A percentile compares a stretch with the other conserved stretches of the same genome.
phyloP scores from a whole-genome alignment of 805 yeast genomes.

The Wickerhamiella azymoides region DNA sequence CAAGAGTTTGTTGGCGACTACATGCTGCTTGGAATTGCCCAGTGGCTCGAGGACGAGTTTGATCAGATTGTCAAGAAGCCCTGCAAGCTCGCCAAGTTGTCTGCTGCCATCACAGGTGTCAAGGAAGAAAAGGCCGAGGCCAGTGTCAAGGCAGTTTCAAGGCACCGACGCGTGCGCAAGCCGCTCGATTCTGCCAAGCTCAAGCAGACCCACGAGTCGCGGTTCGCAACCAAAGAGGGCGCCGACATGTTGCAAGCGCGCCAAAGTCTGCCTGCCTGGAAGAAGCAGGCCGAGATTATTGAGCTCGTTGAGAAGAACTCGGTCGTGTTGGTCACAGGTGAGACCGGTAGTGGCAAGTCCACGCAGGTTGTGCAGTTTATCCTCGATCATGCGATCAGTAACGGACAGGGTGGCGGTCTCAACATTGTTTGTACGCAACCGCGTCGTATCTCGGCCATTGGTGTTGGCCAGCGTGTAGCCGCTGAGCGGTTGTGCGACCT shows the following conservation, averaged over 20 bases:
- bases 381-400: conserved; percentile 43
- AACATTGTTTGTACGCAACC: conserved; percentile 84
- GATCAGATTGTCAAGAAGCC: conserved; percentile 52
- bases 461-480: conserved; percentile 83
- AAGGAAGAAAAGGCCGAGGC: conserved; percentile 12
- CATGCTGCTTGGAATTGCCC: conserved; percentile 51
- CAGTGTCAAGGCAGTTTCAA: neutral
- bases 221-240: conserved; percentile 27
- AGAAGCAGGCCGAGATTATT: conserved; percentile 42
- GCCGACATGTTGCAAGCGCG: conserved; percentile 34
- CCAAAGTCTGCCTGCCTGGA: conserved; percentile 71
- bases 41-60: conserved; percentile 62
- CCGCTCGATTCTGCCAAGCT: conserved; percentile 25
- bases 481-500: conserved; percentile 55
- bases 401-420: conserved; percentile 33
- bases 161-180: conserved; percentile 6
- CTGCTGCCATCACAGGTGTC: conserved; percentile 22
- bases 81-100: conserved; percentile 42
- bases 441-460: conserved; percentile 87
- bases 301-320: conserved; percentile 41
- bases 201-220: conserved; percentile 25
- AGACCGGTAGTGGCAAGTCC: conserved; percentile 95
- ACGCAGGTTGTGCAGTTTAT: conserved; percentile 89
- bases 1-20: conserved; percentile 47
- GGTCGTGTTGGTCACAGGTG: conserved; percentile 79